Percentiles rank a stretch among this genome's conserved stretches.
Conservation (phyloP, 257 asterid species). For the Solanum commersonii region DNA sequence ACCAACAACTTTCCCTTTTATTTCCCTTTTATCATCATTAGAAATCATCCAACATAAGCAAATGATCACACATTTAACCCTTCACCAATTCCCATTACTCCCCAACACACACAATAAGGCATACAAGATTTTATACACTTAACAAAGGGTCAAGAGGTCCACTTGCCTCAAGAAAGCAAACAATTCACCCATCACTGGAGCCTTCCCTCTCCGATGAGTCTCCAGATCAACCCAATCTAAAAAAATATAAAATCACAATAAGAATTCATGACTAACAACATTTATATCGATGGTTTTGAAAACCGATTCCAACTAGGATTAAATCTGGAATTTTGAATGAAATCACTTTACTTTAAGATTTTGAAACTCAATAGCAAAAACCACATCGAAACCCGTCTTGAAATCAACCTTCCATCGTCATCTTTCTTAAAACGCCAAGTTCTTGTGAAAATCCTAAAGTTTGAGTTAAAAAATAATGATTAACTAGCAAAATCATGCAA, state of each 20-base stretch:
- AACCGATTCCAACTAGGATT: not conserved
- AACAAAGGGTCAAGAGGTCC: not conserved
- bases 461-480: too few species aligned
- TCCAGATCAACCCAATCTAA: not conserved
- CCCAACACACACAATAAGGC: not conserved
- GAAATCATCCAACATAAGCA: not conserved
- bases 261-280: not conserved
- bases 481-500: not conserved
- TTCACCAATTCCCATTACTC: not conserved
- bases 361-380: too few species aligned
- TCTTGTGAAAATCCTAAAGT: not conserved
- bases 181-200: not conserved
- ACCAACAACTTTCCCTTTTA: not conserved
- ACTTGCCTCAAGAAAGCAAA: not conserved
- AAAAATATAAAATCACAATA: not conserved
- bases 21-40: not conserved
- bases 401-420: not conserved
- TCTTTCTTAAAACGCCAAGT: not conserved
- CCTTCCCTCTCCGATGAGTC: not conserved
- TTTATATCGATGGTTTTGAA: not conserved
- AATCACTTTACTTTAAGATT: not conserved
- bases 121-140: too few species aligned
- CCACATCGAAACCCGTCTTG: too few species aligned
- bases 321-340: too few species aligned
- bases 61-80: too few species aligned